These are phyloP conservation scores for Schizothecium vesticola DNA, from an alignment of 495 filamentous ascomycete genomes.

Conservation along the genomic window DNA sequence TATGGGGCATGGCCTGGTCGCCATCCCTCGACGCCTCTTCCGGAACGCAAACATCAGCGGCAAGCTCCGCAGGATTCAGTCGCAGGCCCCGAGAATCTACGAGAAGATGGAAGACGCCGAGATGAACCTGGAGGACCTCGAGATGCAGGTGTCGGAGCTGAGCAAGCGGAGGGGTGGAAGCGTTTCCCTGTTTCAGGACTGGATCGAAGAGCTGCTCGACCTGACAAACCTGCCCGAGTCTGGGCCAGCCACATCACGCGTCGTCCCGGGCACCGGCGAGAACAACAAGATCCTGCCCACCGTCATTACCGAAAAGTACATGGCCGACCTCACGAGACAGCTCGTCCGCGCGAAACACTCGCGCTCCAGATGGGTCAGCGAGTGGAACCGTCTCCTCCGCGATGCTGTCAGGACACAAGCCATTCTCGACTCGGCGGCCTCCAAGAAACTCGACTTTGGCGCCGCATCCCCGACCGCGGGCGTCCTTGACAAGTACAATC, in stretches of 20 bases:
- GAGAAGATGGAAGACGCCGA: conserved; percentile 85
- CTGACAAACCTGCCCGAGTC: conserved; percentile 62
- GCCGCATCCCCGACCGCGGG: conserved; percentile 51
- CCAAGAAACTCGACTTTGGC: conserved; percentile 73
- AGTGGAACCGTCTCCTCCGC: conserved; percentile 76
- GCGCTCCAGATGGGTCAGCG: conserved; percentile 71
- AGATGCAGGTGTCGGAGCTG: conserved; percentile 71
- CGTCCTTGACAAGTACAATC: conserved; percentile 45
- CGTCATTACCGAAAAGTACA: conserved; percentile 86
- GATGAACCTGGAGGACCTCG: conserved; percentile 71
- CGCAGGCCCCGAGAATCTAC: conserved; percentile 71
- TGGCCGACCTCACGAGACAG: conserved; percentile 81
- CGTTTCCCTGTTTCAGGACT: conserved; percentile 78
- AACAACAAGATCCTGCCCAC: conserved; percentile 52
- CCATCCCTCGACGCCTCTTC: conserved; percentile 76
- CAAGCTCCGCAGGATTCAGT: conserved; percentile 67
- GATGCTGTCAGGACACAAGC: conserved; percentile 69
- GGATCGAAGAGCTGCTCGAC: conserved; percentile 88
- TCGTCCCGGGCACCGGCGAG: conserved; percentile 34
- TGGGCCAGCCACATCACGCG: conserved; percentile 41
- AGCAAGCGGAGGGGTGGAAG: conserved; percentile 75
- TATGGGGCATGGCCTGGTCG: conserved; percentile 94
- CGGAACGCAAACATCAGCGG: conserved; percentile 67
- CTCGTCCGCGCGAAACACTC: conserved; percentile 76
- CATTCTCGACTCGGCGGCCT: conserved; percentile 76